These are phyloP conservation scores for Hymenoscyphus salicellus DNA, from an alignment of 2,329 filamentous ascomycete species.

Conservation along the genomic window DNA sequence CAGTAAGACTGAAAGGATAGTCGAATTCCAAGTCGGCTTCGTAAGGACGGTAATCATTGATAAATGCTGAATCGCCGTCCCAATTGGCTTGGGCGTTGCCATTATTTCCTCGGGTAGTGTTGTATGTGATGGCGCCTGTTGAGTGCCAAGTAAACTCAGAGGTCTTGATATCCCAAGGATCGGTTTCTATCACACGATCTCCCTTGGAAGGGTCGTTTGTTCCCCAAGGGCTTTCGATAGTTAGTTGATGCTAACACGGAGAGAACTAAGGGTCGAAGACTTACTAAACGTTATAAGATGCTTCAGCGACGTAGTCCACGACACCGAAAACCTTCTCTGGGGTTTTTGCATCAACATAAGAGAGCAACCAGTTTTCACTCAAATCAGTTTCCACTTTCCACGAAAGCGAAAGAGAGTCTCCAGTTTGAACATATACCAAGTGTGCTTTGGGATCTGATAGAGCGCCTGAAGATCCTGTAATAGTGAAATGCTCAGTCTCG, in stretches of 20 bases:
- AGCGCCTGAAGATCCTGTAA: conserved; percentile 49
- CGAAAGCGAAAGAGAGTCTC: conserved; percentile 47
- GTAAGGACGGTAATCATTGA: conserved; percentile 50
- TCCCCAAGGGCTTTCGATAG: conserved; percentile 47
- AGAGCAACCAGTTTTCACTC: conserved; percentile 54
- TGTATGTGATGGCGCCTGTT: conserved; percentile 48
- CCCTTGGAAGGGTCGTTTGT: conserved; percentile 53
- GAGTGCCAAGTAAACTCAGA: conserved; percentile 54
- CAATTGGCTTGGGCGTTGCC: conserved; percentile 54
- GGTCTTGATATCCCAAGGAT: conserved; percentile 47
- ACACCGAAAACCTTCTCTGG: conserved; percentile 50
- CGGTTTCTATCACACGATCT: conserved; percentile 42
- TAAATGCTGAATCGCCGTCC: conserved; percentile 42
- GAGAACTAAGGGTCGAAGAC: conserved; percentile 19
- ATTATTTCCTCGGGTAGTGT: conserved; percentile 57
- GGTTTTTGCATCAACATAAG: conserved; percentile 49
- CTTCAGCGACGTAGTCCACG: conserved; percentile 56
- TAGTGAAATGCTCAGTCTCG: conserved; percentile 23
- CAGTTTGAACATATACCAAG: conserved; percentile 53
- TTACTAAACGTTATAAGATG: conserved; percentile 53
- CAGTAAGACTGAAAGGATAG: conserved; percentile 42
- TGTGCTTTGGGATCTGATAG: conserved; percentile 52
- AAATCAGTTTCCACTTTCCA: conserved; percentile 61
- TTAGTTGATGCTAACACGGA: conserved; percentile 10
- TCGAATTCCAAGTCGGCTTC: conserved; percentile 44